Percentiles rank a stretch among this genome's conserved stretches.
Evolutionary conservation across 2,329 filamentous ascomycete genomes (phyloP).

Genomic region (Xylaria sp.): DNA sequence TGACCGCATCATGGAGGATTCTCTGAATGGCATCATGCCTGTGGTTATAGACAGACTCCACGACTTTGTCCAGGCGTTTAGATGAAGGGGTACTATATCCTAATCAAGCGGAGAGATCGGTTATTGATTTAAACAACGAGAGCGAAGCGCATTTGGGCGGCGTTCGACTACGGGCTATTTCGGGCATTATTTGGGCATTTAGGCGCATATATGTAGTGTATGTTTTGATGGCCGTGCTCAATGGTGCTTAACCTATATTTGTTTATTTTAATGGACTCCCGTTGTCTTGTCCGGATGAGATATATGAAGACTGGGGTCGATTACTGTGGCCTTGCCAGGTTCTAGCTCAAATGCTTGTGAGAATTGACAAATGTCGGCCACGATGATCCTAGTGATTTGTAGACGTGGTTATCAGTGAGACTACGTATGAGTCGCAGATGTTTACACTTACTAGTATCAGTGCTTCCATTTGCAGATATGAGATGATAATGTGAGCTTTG

Average conservation of each 20-base stretch:
- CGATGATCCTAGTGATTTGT: slow-evolving; percentile 4
- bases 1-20: slow-evolving; percentile 90
- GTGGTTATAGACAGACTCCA: slow-evolving; percentile 96
- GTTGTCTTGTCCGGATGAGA: background rate
- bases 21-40: slow-evolving; percentile 87
- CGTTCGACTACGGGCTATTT: slow-evolving; percentile 22
- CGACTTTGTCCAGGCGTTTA: slow-evolving; percentile 91
- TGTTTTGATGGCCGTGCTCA: slow-evolving; percentile 9
- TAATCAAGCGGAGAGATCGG: background rate
- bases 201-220: background rate
- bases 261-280: slow-evolving; percentile 1
- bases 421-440: background rate
- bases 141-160: slow-evolving; percentile 21
- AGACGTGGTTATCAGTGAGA: background rate
- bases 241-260: slow-evolving; percentile 10
- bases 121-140: slow-evolving; percentile 5
- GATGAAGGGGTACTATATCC: slow-evolving; percentile 57
- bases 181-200: slow-evolving; percentile 10
- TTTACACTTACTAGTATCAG: background rate
- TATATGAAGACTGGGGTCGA: background rate
- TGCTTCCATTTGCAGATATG: background rate
- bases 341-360: background rate
- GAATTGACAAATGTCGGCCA: background rate
- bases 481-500: slow-evolving; percentile 2
- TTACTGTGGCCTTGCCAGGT: background rate